Conservation (phyloP, 257 asterid genomes). For the Penstemon barbatus region DNA sequence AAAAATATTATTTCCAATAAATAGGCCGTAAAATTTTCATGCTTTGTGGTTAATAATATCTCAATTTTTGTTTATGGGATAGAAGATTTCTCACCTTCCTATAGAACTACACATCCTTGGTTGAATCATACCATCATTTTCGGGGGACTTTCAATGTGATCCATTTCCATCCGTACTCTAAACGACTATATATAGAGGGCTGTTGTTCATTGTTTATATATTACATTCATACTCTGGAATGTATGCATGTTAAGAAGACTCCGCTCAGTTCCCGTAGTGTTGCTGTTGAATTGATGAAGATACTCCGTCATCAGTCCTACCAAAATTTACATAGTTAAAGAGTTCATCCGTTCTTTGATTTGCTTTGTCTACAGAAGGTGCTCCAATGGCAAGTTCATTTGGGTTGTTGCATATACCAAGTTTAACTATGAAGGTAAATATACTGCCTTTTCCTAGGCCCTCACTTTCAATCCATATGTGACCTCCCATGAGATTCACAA, state of each 20-base stretch:
- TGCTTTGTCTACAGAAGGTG: constrained; percentile 24
- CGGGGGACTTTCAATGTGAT: neutral
- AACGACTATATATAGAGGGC: neutral
- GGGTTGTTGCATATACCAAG: constrained; percentile 42
- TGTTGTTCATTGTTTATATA: neutral
- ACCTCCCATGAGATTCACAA: constrained; percentile 68
- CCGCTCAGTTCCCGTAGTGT: constrained; percentile 5
- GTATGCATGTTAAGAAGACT: constrained; percentile 10
- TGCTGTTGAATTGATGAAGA: constrained; percentile 20
- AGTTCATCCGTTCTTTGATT: constrained; percentile 35
- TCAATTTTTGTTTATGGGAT: too few relatives aligned
- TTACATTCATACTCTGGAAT: neutral
- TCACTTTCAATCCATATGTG: constrained; percentile 66
- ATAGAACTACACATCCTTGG: too few relatives aligned
- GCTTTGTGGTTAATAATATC: too few relatives aligned
- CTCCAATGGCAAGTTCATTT: constrained; percentile 23
- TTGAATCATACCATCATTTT: neutral
- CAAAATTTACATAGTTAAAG: constrained; percentile 33
- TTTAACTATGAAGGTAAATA: constrained; percentile 46
- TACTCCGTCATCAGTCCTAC: constrained; percentile 28
- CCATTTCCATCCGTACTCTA: neutral
- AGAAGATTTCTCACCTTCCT: too few relatives aligned
- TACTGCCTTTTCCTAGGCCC: constrained; percentile 60
- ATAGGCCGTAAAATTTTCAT: too few relatives aligned
- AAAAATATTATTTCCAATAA: too few relatives aligned